Conservation (phyloP, 2,329 filamentous ascomycete species). For the Aschersonia sp. region DNA sequence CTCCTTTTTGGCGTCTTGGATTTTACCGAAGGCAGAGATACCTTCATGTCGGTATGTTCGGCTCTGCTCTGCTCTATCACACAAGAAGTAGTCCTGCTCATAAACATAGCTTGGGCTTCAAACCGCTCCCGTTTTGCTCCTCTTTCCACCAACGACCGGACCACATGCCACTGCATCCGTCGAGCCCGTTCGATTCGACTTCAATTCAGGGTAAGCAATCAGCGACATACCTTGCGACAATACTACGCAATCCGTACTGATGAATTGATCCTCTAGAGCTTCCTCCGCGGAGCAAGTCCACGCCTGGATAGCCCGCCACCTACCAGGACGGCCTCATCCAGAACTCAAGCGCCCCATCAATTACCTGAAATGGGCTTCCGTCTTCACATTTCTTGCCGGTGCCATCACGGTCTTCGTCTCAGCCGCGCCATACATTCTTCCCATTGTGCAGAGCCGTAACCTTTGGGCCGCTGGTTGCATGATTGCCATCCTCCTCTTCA, state of each 20-base stretch:
- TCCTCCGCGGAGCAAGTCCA: constrained; percentile 66
- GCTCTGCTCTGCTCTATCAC: neutral
- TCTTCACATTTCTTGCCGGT: constrained; percentile 56
- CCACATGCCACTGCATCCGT: constrained; percentile 57
- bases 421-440: constrained; percentile 64
- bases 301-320: constrained; percentile 62
- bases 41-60: constrained; percentile 66
- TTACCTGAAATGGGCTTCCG: constrained; percentile 59
- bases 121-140: constrained; percentile 79
- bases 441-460: constrained; percentile 77
- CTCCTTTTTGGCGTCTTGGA: constrained; percentile 76
- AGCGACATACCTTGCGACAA: neutral
- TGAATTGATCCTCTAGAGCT: constrained; percentile 33
- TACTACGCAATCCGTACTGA: neutral
- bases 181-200: constrained; percentile 71
- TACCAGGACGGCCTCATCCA: constrained; percentile 67
- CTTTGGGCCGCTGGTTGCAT: constrained; percentile 85
- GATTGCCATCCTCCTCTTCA: constrained; percentile 83
- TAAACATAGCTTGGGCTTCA: constrained; percentile 64
- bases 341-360: constrained; percentile 74
- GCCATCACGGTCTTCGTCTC: constrained; percentile 53
- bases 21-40: constrained; percentile 68
- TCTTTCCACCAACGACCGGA: constrained; percentile 76
- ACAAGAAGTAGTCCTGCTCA: too few species aligned
- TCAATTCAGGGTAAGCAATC: constrained; percentile 54